Evolutionary conservation across 208 protist species (phyloP).

Genomic region (Trypanosoma platydactyli): DNA sequence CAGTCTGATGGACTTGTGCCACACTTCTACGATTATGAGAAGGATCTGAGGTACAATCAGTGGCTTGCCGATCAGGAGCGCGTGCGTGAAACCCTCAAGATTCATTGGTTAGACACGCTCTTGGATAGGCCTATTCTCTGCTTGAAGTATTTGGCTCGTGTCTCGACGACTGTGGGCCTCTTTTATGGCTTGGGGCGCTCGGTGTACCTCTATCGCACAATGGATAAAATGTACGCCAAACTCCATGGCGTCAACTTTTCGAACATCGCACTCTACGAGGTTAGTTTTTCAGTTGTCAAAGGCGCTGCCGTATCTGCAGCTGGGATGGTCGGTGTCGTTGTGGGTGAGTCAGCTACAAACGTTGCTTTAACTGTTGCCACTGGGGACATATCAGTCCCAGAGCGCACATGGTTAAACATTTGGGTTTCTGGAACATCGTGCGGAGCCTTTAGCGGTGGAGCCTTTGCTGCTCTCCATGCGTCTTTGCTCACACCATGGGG

Average conservation of each 20-base stretch:
- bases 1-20: slow-evolving; percentile 25
- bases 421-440: slow-evolving; percentile 31
- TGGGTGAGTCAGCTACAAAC: slow-evolving; percentile 51
- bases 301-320: slow-evolving; percentile 45
- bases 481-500: slow-evolving; percentile 64
- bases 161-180: slow-evolving; percentile 68
- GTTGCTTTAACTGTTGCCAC: slow-evolving; percentile 24
- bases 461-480: slow-evolving; percentile 52
- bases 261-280: slow-evolving; percentile 64
- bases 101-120: slow-evolving; percentile 81
- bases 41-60: slow-evolving; percentile 70
- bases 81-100: slow-evolving; percentile 54
- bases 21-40: slow-evolving; percentile 73
- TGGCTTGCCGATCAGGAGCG: slow-evolving; percentile 68
- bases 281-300: slow-evolving; percentile 64
- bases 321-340: slow-evolving; percentile 45
- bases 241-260: slow-evolving; percentile 76
- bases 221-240: slow-evolving; percentile 89
- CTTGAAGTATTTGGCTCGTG: slow-evolving; percentile 60
- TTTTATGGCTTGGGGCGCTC: slow-evolving; percentile 80
- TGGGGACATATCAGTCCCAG: slow-evolving; percentile 47
- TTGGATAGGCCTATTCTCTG: slow-evolving; percentile 58
- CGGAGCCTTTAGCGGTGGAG: slow-evolving; percentile 49
- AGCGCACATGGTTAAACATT: slow-evolving; percentile 69
- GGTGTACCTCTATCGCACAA: slow-evolving; percentile 80